Conservation (phyloP, 768 basidiomycete species). For the Amyloporia xantha region DNA sequence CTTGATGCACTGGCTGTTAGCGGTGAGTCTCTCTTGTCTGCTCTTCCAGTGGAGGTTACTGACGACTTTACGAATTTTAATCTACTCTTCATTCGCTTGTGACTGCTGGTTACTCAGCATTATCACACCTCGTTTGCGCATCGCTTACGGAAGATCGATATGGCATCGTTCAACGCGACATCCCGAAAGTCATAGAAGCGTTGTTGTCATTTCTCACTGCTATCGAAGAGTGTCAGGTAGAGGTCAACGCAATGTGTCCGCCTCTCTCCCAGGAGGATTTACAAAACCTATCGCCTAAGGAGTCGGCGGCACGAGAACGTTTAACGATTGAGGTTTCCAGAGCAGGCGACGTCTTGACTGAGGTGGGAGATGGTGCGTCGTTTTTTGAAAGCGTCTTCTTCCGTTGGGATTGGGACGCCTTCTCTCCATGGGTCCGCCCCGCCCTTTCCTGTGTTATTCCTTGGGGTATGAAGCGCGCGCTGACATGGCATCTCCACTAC, state of each 20-base stretch:
- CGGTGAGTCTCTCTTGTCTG: constrained; percentile 37
- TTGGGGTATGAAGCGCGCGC: no score
- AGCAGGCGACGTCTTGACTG: constrained; percentile 47
- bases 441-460: no score
- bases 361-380: constrained; percentile 48
- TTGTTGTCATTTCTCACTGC: constrained; percentile 59
- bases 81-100: no score
- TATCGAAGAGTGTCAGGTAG: constrained; percentile 56
- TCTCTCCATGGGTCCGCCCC: no score
- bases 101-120: constrained; percentile 36
- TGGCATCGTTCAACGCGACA: constrained; percentile 80
- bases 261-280: constrained; percentile 32
- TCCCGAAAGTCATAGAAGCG: constrained; percentile 75
- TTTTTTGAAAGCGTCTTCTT: no score
- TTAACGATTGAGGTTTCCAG: constrained; percentile 45
- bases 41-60: not conserved
- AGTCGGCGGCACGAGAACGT: constrained; percentile 32
- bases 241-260: constrained; percentile 38
- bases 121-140: constrained; percentile 60
- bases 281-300: constrained; percentile 23
- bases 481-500: no score
- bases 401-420: no score
- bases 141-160: constrained; percentile 78
- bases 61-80: no score
- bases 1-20: constrained; percentile 56